Evolutionary conservation across 768 basidiomycete species (phyloP).

Genomic region (Erythrobasidium yunnanense): DNA sequence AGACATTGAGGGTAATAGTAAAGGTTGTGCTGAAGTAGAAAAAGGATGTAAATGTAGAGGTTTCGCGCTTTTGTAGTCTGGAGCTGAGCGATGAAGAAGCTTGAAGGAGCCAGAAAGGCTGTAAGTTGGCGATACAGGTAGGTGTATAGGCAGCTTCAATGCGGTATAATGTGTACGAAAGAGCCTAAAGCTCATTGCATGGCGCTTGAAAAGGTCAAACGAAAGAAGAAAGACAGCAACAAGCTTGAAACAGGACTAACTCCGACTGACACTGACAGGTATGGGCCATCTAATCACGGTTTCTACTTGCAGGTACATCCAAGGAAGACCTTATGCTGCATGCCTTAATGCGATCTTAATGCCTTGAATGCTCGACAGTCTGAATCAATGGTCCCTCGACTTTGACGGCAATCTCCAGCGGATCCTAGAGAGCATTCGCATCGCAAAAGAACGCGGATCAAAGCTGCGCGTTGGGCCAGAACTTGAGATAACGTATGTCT

Average conservation of each 20-base stretch:
- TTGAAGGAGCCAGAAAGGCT: too few relatives aligned
- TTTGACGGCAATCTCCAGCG: constrained; percentile 74
- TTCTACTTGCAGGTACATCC: constrained; percentile 33
- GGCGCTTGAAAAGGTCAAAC: too few relatives aligned
- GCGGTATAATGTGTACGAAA: too few relatives aligned
- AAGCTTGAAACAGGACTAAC: too few relatives aligned
- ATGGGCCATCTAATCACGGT: constrained; percentile 35
- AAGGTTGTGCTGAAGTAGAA: background rate
- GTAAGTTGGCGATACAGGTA: too few relatives aligned
- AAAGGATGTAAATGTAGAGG: background rate
- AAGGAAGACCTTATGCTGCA: background rate
- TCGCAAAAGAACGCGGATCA: constrained; percentile 80
- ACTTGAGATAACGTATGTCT: constrained; percentile 75
- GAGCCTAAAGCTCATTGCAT: too few relatives aligned
- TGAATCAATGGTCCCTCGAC: constrained; percentile 94
- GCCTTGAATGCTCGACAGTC: constrained; percentile 4
- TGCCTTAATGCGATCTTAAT: background rate
- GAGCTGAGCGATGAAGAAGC: too few relatives aligned
- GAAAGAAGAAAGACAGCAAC: too few relatives aligned
- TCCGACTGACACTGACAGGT: background rate
- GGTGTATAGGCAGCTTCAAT: too few relatives aligned
- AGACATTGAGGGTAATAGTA: too few relatives aligned
- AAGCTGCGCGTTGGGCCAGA: constrained; percentile 90
- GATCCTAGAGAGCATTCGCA: constrained; percentile 71
- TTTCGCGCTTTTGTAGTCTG: too few relatives aligned